These are phyloP conservation scores for Tetraselmis striata DNA, from an alignment of 139 green algal species.

Conservation along the genomic window DNA sequence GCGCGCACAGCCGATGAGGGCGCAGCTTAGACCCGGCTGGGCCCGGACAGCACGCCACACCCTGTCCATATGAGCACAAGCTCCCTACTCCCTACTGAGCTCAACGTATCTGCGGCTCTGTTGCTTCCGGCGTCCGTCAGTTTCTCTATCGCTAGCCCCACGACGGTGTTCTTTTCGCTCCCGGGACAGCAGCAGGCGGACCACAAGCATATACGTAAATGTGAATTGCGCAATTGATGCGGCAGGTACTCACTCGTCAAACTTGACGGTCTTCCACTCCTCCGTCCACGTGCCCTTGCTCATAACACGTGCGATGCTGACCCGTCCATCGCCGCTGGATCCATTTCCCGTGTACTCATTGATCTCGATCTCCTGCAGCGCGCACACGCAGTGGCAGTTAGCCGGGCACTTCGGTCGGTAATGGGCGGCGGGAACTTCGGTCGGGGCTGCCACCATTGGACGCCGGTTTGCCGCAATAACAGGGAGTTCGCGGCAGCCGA, in stretches of 20 bases:
- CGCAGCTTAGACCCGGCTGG: no score
- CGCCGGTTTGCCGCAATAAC: no score
- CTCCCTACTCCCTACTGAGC: neutral
- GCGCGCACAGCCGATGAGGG: neutral
- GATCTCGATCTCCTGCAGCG: neutral
- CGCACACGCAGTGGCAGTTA: neutral
- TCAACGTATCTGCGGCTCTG: neutral
- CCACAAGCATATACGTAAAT: neutral
- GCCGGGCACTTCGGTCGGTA: no score
- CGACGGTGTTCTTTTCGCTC: no score
- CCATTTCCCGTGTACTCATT: neutral
- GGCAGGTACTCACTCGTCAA: neutral
- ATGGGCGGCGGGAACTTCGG: no score
- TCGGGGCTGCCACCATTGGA: no score
- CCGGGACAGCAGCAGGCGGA: neutral
- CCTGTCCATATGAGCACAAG: neutral
- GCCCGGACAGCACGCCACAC: neutral
- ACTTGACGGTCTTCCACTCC: neutral
- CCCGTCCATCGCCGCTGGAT: neutral
- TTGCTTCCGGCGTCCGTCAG: no score
- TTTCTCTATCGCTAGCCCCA: no score
- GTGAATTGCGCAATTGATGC: neutral
- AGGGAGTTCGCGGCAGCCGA: no score
- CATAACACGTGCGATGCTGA: neutral
- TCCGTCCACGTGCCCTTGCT: neutral